Evolutionary conservation across 495 filamentous ascomycete species (phyloP).

Genomic region (Trichoderma gamsii): DNA sequence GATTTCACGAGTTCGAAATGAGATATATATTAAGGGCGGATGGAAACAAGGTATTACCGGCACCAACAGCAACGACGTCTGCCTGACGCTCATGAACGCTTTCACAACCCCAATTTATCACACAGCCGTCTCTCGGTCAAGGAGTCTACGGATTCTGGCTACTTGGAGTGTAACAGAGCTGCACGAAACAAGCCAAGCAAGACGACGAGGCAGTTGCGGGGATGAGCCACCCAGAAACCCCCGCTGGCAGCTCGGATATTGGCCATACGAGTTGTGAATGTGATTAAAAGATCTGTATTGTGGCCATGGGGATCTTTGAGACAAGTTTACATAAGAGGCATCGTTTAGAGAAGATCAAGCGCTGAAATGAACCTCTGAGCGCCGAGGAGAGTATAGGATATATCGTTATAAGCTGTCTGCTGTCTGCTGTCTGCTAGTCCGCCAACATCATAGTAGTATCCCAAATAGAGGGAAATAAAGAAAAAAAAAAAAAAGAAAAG

Average conservation of each 20-base stretch:
- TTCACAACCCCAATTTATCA: neutral
- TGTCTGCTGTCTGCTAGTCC: neutral
- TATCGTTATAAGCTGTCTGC: slow-evolving; percentile 8
- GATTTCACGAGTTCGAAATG: neutral
- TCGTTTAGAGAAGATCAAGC: neutral
- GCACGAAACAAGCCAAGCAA: neutral
- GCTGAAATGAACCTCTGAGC: neutral
- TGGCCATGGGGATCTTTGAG: neutral
- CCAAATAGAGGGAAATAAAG: neutral
- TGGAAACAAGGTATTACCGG: neutral
- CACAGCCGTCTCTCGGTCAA: neutral
- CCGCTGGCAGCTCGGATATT: neutral
- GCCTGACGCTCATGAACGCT: neutral
- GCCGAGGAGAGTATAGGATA: neutral
- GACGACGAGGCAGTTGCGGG: neutral
- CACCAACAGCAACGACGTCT: neutral
- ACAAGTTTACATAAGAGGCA: neutral
- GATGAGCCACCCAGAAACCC: neutral
- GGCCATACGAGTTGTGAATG: neutral
- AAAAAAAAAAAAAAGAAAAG: neutral
- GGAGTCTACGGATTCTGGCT: neutral
- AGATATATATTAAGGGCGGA: neutral
- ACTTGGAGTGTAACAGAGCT: neutral
- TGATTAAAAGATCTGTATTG: neutral
- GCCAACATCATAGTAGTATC: neutral